Percentiles rank a stretch among this genome's conserved stretches.
phyloP scores from a whole-genome alignment of 441 rosid species.

The Arabidopsis hybrid region DNA sequence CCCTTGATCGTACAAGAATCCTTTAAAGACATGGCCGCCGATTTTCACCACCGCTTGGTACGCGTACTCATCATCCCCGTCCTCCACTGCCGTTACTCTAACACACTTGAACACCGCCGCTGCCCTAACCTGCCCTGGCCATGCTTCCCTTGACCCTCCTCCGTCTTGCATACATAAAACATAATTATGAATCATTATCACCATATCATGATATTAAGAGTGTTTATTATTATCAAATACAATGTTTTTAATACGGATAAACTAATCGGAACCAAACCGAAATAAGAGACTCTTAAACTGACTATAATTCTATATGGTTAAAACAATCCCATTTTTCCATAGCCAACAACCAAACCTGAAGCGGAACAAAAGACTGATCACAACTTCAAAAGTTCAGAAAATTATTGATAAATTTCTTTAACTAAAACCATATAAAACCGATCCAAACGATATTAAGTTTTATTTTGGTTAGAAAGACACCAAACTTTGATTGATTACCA shows the following conservation, averaged over 20 bases:
- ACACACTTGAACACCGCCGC: constrained; percentile 97
- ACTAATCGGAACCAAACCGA: not conserved
- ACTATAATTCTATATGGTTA: not conserved
- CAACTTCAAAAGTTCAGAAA: not conserved
- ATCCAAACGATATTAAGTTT: not conserved
- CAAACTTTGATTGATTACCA: constrained; percentile 1
- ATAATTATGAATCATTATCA: not conserved
- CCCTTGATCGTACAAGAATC: constrained; percentile 92
- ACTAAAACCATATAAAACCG: not conserved
- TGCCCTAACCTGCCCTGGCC: constrained; percentile 87
- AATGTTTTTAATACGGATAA: not conserved
- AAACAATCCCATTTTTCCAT: not conserved
- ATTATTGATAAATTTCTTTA: not conserved
- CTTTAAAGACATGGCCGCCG: constrained; percentile 92
- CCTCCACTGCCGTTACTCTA: constrained; percentile 87
- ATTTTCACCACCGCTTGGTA: constrained; percentile 92
- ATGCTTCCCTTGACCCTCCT: constrained; percentile 57
- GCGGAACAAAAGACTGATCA: not conserved
- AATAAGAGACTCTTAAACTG: not conserved
- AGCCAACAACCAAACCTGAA: not conserved
- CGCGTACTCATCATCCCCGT: constrained; percentile 87
- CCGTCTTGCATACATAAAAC: constrained; percentile 51
- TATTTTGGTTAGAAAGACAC: not conserved
- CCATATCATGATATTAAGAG: not conserved
- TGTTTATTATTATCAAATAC: not conserved